A percentile compares a stretch with the other conserved stretches of the same genome.
Conservation (phyloP, 1,139 yeast genomes). For the Yamadazyma trypodendri region DNA sequence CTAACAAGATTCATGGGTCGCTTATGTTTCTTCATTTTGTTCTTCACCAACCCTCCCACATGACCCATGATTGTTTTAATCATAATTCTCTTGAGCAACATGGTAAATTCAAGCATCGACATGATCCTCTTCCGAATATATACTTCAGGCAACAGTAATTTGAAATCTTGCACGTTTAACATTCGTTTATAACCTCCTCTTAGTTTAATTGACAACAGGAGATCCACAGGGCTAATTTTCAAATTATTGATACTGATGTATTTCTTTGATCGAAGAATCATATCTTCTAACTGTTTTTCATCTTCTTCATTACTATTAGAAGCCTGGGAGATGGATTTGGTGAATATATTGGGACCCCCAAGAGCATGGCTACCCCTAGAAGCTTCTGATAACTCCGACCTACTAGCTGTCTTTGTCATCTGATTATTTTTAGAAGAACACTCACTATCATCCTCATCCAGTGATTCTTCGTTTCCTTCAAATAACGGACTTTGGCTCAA, state of each 20-base stretch:
- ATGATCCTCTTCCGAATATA: slow-evolving; percentile 47
- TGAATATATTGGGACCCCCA: slow-evolving; percentile 1
- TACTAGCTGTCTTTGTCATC: not conserved
- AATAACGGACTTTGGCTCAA: slow-evolving; percentile 31
- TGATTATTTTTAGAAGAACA: too few species aligned
- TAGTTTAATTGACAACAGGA: slow-evolving; percentile 60
- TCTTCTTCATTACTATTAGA: slow-evolving; percentile 18
- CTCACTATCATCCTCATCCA: not conserved
- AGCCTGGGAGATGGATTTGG: slow-evolving; percentile 11
- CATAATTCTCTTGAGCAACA: slow-evolving; percentile 49
- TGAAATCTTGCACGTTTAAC: slow-evolving; percentile 61
- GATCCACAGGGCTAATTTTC: slow-evolving; percentile 42
- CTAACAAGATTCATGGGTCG: slow-evolving; percentile 5
- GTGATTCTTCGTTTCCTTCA: slow-evolving; percentile 12
- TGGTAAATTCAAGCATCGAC: slow-evolving; percentile 54
- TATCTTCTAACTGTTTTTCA: slow-evolving; percentile 48
- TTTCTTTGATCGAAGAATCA: slow-evolving; percentile 60
- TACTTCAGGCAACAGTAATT: slow-evolving; percentile 53
- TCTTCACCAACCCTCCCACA: slow-evolving; percentile 55
- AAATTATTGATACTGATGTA: slow-evolving; percentile 55
- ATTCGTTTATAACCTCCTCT: slow-evolving; percentile 52
- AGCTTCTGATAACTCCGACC: not conserved
- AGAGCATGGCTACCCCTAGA: not conserved
- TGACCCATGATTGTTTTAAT: slow-evolving; percentile 56
- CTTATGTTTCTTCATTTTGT: slow-evolving; percentile 43